phyloP scores from a whole-genome alignment of 768 basidiomycete genomes.

The Pleurotus pulmonarius region DNA sequence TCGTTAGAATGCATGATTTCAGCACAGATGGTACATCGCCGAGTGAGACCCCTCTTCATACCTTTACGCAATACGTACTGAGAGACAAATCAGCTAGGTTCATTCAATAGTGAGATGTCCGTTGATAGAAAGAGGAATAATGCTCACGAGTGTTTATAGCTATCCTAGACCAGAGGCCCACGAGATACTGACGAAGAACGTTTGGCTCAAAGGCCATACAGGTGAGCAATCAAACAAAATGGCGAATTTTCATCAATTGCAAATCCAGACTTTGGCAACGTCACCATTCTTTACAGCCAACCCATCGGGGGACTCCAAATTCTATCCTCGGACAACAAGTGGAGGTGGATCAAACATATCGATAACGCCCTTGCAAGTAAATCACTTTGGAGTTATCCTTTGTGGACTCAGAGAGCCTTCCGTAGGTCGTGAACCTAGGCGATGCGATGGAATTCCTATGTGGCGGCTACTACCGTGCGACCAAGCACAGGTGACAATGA shows the following conservation, averaged over 20 bases:
- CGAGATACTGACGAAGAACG: slow-evolving; percentile 36
- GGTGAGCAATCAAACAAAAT: slow-evolving; percentile 19
- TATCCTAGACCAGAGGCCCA: slow-evolving; percentile 39
- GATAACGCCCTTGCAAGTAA: slow-evolving; percentile 37
- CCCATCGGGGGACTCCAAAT: slow-evolving; percentile 46
- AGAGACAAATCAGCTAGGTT: slow-evolving; percentile 30
- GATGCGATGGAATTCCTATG: slow-evolving; percentile 46
- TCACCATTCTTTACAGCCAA: slow-evolving; percentile 46
- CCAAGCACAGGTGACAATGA: slow-evolving; percentile 31
- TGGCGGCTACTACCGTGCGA: slow-evolving; percentile 44
- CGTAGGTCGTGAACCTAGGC: slow-evolving; percentile 42
- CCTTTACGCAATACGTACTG: too few relatives aligned
- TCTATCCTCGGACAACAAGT: slow-evolving; percentile 32
- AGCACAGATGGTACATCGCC: slow-evolving; percentile 37
- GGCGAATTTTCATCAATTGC: too few relatives aligned
- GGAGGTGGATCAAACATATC: slow-evolving; percentile 44
- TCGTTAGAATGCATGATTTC: slow-evolving; percentile 45
- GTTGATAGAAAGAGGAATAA: too few relatives aligned
- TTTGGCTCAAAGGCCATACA: slow-evolving; percentile 51
- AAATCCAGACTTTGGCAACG: slow-evolving; percentile 35
- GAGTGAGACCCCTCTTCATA: slow-evolving; percentile 22
- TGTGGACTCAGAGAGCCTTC: too few relatives aligned
- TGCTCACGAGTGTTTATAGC: too few relatives aligned
- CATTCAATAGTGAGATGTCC: slow-evolving; percentile 53
- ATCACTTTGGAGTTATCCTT: too few relatives aligned